Evolutionary conservation across 768 basidiomycete species (phyloP).

Genomic region (Suillus paluster): DNA sequence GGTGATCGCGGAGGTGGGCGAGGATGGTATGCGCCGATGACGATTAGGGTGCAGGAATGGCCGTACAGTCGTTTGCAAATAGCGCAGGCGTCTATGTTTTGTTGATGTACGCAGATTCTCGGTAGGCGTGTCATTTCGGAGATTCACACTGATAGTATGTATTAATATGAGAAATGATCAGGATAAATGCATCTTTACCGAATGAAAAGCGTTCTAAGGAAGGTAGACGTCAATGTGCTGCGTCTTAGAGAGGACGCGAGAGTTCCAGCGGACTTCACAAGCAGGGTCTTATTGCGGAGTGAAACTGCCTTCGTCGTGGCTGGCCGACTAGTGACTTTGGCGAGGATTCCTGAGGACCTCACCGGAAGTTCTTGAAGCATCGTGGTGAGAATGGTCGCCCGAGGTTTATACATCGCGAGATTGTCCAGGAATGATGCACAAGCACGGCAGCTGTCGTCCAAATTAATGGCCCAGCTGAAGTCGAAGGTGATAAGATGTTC

Average conservation of each 20-base stretch:
- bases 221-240: background rate
- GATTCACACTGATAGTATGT: background rate
- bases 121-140: background rate
- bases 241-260: background rate
- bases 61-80: background rate
- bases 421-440: background rate
- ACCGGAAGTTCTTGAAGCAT: background rate
- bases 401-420: background rate
- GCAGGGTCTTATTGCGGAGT: background rate
- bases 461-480: background rate
- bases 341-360: background rate
- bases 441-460: background rate
- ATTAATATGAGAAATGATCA: background rate
- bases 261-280: background rate
- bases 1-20: background rate
- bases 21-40: background rate
- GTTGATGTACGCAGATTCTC: background rate
- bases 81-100: background rate
- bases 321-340: background rate
- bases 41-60: background rate
- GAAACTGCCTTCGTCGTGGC: background rate
- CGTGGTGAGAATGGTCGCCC: background rate
- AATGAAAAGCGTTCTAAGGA: background rate
- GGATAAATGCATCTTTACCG: background rate
- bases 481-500: constrained; percentile 6